phyloP scores from a whole-genome alignment of 2,329 filamentous ascomycete species.

The Tolypocladium tundrense region DNA sequence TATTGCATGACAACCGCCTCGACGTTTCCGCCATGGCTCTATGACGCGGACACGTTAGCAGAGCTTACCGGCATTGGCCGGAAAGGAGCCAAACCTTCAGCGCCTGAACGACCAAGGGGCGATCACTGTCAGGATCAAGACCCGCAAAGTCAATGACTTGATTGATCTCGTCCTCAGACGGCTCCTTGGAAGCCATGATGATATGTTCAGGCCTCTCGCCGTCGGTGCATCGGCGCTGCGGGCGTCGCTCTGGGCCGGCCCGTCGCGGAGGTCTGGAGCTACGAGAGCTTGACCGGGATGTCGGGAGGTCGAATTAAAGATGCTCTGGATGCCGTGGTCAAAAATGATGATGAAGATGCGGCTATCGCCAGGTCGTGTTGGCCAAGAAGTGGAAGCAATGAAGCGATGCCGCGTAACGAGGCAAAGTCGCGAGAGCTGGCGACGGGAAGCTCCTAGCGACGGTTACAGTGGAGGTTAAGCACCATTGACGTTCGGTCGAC shows the following conservation, averaged over 20 bases:
- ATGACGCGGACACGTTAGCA: constrained; percentile 1
- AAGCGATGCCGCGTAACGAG: not conserved
- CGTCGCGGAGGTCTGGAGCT: not conserved
- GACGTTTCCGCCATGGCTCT: constrained; percentile 33
- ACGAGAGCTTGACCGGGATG: not conserved
- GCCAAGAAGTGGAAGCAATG: not conserved
- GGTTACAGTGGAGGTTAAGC: not conserved
- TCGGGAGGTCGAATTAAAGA: not conserved
- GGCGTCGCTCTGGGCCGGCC: not conserved
- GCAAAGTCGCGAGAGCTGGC: not conserved
- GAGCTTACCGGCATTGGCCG: not conserved
- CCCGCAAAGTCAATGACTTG: constrained; percentile 31
- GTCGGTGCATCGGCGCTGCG: not conserved
- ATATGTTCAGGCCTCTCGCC: not conserved
- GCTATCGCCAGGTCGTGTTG: not conserved
- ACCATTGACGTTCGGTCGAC: not conserved
- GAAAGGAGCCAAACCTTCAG: constrained; percentile 23
- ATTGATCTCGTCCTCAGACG: constrained; percentile 24
- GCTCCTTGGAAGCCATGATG: constrained; percentile 22
- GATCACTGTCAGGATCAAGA: constrained; percentile 25
- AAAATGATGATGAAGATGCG: not conserved
- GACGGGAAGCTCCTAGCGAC: not conserved
- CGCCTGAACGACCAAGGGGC: constrained; percentile 27
- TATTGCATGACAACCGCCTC: constrained; percentile 41
- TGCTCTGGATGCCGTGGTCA: not conserved